Evolutionary conservation across 1,284 basidiomycete species (phyloP), one percentile per base, ranked within the genome.

Genomic region (Ceratobasidium sp.): DNA sequence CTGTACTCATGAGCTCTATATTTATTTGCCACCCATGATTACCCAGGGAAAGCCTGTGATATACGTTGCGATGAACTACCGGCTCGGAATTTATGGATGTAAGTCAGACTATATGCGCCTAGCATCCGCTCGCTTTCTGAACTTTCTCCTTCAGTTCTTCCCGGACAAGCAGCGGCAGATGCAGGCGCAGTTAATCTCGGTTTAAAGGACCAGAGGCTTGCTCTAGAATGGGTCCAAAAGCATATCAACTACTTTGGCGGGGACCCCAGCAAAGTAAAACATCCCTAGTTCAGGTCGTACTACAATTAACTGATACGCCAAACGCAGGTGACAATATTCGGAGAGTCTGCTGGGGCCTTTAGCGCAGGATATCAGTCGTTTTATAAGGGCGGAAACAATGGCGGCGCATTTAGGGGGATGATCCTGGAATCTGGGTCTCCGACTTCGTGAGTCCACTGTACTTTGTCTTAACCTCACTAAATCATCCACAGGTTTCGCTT

Each of bases 181-280:
- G 78, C 5, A 50, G 78, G 50, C 1, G 64, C 54, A 15, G 41
- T 57, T 14, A 82, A 82, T 74, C 77, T 82, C 17, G 84, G 83
- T 19, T 64, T 84, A 36, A 75, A 78, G 59, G 86, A 88, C 77
- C 83, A 86, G 73, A 79, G 82, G 1, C 79, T 83, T 27, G 84
- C 82, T 0, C 79, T 88, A 5, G 78, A 85, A 75, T 88, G 86
- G 86, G 82, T 87, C 0, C 82, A 84, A 47, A 71, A 82, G 73
- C 82, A 87, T 76, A 85, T 87, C 62, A 78, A 78, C 36, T 79
- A 79, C 1, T 87, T 86, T 74, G 86, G 86, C 1, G 87, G 87
- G 24, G 82, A 87, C 77, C 78, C 80, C 7, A 73, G 76, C 41
- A 83, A 83, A 77, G 83, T 78, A 27, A 74, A 64, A 19, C 63